A percentile compares a stretch with the other conserved stretches of the same genome.
phyloP scores from a whole-genome alignment of 192 early-diverging fungal genomes.

The Rhizophlyctis rosea region DNA sequence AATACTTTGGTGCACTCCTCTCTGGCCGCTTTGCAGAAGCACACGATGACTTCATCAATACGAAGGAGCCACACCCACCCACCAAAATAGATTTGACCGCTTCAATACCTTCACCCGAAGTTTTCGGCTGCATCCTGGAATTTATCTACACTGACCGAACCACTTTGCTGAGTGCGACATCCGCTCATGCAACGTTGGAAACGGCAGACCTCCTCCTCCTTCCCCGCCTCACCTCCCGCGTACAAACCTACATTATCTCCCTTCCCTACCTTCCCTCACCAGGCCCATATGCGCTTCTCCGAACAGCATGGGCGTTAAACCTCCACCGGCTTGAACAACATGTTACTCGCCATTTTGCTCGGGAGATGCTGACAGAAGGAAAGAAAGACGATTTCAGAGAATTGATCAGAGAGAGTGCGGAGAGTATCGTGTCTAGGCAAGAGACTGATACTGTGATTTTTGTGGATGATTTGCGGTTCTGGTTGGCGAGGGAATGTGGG shows the following conservation, averaged over 20 bases:
- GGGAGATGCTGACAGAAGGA: conserved; percentile 28
- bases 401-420: conserved; percentile 36
- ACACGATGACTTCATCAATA: too few species aligned
- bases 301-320: conserved; percentile 39
- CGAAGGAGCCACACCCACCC: background rate
- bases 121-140: background rate
- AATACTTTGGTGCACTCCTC: conserved; percentile 46
- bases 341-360: conserved; percentile 42
- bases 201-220: conserved; percentile 49
- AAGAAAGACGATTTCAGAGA: conserved; percentile 25
- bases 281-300: conserved; percentile 31
- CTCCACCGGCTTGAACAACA: conserved; percentile 46
- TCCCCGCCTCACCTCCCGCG: conserved; percentile 38
- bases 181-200: conserved; percentile 40
- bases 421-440: conserved; percentile 36
- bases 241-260: conserved; percentile 38
- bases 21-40: conserved; percentile 39
- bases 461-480: conserved; percentile 52
- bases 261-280: background rate
- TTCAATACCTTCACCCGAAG: background rate
- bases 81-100: background rate
- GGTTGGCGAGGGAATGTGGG: conserved; percentile 31
- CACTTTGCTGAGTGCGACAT: conserved; percentile 6
- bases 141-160: background rate
- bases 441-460: conserved; percentile 53